Evolutionary conservation across 805 yeast genomes (phyloP), one percentile per base, ranked within the genome.

Genomic region (Metschnikowia anglica): DNA sequence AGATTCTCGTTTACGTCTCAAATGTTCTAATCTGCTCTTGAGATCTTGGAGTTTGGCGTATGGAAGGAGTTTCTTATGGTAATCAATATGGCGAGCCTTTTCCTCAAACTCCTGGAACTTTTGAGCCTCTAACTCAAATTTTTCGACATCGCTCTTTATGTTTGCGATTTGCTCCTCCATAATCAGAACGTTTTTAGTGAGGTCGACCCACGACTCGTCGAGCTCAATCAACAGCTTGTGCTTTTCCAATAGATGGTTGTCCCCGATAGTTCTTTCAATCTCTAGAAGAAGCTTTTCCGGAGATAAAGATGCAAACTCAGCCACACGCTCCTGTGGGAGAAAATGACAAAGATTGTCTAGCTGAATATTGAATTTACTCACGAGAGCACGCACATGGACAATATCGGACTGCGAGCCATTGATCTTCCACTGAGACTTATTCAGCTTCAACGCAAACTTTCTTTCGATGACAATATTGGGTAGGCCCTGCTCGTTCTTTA

Each of bases 241-340:
- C 37, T 71, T 72, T 2, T 62, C 63, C 3, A 80, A 59, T 50
- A 90, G 64, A 28, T 76, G 71, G 2, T 83, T 77, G 38, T 77
- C 70, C 4, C 85, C 87, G 24, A 88, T 77, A 1, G 97, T 88
- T 46, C 91, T 68, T 56, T 89, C 88, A 1, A 96, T 87, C 54
- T 88, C 95, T 19, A 70, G 55, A 10, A 93, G 69, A 7, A 91
- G 66, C 46, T 80, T 80, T 48, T 85, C 89, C 1, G 95, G 86
- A 21, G 85, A 76, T 51, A 88, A 66, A 2, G 83, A 77, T 0
- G 97, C 95, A 69, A 93, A 93, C 51, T 87, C 88, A 2, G 95
- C 91, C 5, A 93, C 98, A 46, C 95, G 74, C 55, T 91, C 98
- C 60, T 93, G 99, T 0, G 99, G 96, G 42, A 93, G 68, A 57